Conservation (phyloP, 129 eudicot genomes). For the Flaveria brownii region DNA sequence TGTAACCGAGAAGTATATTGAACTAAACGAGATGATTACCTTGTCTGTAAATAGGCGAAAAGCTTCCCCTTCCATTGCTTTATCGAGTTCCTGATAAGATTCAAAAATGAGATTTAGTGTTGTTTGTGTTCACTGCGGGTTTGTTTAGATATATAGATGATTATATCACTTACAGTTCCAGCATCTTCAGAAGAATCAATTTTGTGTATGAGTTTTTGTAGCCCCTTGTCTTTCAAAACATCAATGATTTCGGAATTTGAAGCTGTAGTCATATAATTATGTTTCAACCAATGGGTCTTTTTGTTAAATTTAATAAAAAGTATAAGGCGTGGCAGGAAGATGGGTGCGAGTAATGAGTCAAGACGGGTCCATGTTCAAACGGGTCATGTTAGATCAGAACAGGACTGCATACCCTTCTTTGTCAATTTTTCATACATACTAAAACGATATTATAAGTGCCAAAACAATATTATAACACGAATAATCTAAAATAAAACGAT, state of each 20-base stretch:
- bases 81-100: conserved; percentile 59
- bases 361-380: neutral
- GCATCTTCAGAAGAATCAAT: conserved; percentile 59
- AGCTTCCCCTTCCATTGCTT: conserved; percentile 67
- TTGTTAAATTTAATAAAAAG: neutral
- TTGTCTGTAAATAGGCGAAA: conserved; percentile 69
- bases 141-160: conserved; percentile 2
- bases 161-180: conserved; percentile 45
- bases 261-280: conserved; percentile 45
- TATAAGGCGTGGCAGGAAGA: neutral
- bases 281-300: neutral
- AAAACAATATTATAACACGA: neutral
- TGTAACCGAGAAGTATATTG: neutral
- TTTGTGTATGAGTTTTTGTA: conserved; percentile 58
- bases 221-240: conserved; percentile 61
- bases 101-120: neutral
- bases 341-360: neutral
- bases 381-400: neutral
- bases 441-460: neutral
- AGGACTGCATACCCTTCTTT: neutral
- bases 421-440: neutral
- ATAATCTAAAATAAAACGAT: neutral
- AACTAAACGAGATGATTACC: conserved; percentile 37
- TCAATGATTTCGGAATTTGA: conserved; percentile 66
- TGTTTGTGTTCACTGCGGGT: neutral